Conservation (phyloP, 805 yeast genomes). For the Candida boidinii region DNA sequence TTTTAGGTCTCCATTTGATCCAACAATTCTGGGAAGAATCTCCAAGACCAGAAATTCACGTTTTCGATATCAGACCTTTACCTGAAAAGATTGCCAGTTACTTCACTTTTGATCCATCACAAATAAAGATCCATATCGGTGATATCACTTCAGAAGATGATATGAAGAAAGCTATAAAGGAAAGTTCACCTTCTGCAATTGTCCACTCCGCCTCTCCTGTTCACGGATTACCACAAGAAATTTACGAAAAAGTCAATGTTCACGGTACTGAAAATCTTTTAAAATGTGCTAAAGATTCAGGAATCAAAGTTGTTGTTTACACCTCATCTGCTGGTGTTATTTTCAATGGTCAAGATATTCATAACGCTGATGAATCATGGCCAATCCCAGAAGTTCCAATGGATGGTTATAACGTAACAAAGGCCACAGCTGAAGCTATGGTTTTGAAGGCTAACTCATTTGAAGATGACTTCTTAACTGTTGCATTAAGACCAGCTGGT, state of each 20-base stretch:
- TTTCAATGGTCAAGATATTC: constrained; percentile 88
- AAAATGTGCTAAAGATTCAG: constrained; percentile 43
- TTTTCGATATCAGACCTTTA: constrained; percentile 84
- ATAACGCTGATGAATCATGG: constrained; percentile 89
- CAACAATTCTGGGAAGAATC: constrained; percentile 66
- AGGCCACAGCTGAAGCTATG: constrained; percentile 80
- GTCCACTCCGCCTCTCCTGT: constrained; percentile 97
- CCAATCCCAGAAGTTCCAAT: constrained; percentile 87
- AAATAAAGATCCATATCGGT: constrained; percentile 63
- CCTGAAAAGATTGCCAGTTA: constrained; percentile 64
- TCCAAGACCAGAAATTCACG: constrained; percentile 69
- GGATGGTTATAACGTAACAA: constrained; percentile 96
- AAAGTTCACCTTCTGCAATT: constrained; percentile 58
- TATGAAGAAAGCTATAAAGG: constrained; percentile 51
- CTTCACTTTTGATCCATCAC: constrained; percentile 60
- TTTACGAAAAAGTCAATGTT: constrained; percentile 86
- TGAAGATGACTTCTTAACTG: constrained; percentile 54
- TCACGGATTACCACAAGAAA: constrained; percentile 75
- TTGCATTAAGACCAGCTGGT: constrained; percentile 94
- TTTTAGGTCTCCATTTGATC: constrained; percentile 83
- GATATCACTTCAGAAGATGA: constrained; percentile 74
- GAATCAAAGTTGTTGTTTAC: constrained; percentile 67
- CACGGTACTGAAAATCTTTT: constrained; percentile 77
- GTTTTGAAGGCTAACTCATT: constrained; percentile 66
- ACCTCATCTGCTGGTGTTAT: constrained; percentile 98